Evolutionary conservation across 768 basidiomycete species (phyloP).

Genomic region (Naganishia vaughanmartiniae): DNA sequence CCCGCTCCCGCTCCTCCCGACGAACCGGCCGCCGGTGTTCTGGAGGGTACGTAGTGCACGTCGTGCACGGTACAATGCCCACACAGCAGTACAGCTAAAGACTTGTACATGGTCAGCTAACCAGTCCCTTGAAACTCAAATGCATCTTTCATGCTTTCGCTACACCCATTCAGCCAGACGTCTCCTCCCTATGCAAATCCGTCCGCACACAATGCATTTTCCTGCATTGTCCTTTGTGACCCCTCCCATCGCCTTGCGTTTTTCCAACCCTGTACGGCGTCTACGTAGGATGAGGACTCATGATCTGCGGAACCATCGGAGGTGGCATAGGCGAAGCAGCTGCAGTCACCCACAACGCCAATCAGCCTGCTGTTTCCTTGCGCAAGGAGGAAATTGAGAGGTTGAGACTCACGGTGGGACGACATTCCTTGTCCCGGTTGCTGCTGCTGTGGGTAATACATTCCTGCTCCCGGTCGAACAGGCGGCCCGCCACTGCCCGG

Average conservation of each 20-base stretch:
- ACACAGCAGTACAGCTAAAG: no score
- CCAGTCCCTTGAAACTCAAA: no score
- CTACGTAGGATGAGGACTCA: conserved; percentile 15
- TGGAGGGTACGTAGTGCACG: no score
- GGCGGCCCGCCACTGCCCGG: conserved; percentile 2
- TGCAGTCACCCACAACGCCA: background rate
- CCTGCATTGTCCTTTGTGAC: no score
- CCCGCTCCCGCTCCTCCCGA: no score
- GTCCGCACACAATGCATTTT: background rate
- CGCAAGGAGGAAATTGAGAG: background rate
- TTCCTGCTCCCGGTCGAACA: background rate
- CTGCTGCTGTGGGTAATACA: conserved; percentile 2
- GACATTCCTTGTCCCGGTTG: conserved; percentile 3
- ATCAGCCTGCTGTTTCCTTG: background rate
- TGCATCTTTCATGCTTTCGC: background rate
- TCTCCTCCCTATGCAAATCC: background rate
- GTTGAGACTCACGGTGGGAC: conserved; percentile 8
- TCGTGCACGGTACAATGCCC: no score
- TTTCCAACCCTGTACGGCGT: no score
- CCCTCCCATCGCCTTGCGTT: no score
- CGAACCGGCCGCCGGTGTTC: background rate
- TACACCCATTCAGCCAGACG: background rate
- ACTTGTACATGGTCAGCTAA: no score
- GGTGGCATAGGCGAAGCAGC: conserved; percentile 19
- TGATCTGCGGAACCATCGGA: conserved; percentile 10